Conservation (phyloP, 805 yeast genomes). For the Candida vartiovaarae region DNA sequence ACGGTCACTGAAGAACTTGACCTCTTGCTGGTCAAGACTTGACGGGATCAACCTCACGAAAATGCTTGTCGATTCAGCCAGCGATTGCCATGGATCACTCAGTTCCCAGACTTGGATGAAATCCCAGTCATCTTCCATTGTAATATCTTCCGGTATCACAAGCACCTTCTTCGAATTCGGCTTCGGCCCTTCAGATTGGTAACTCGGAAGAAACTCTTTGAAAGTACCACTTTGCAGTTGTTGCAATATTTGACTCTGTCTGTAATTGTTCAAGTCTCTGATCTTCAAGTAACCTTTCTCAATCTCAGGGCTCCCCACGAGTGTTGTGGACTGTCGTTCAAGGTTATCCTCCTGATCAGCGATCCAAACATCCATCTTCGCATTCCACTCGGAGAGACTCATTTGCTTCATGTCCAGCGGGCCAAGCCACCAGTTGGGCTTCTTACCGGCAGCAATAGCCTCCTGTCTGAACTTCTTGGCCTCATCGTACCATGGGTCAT, state of each 20-base stretch:
- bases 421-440: slow-evolving; percentile 59
- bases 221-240: slow-evolving; percentile 13
- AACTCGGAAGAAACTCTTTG: slow-evolving; percentile 12
- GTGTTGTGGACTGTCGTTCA: slow-evolving; percentile 5
- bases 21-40: not conserved
- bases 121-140: slow-evolving; percentile 18
- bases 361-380: slow-evolving; percentile 21
- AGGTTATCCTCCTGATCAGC: slow-evolving; percentile 13
- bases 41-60: slow-evolving; percentile 20
- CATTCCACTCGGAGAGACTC: slow-evolving; percentile 31
- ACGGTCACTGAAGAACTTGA: not conserved
- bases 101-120: slow-evolving; percentile 21
- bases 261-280: slow-evolving; percentile 9
- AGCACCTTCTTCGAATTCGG: slow-evolving; percentile 10
- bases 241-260: slow-evolving; percentile 17
- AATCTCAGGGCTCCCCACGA: slow-evolving; percentile 13
- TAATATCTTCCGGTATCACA: slow-evolving; percentile 4
- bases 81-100: slow-evolving; percentile 21
- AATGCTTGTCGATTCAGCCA: slow-evolving; percentile 18
- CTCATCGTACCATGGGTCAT: slow-evolving; percentile 72
- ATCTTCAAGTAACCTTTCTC: slow-evolving; percentile 11
- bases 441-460: slow-evolving; percentile 37
- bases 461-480: slow-evolving; percentile 46
- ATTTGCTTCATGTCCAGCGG: slow-evolving; percentile 53
- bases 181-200: slow-evolving; percentile 5